Evolutionary conservation across 78 protist species (phyloP), one percentile per base, ranked within the genome.

Genomic region (Reticulomyxa filosa): DNA sequence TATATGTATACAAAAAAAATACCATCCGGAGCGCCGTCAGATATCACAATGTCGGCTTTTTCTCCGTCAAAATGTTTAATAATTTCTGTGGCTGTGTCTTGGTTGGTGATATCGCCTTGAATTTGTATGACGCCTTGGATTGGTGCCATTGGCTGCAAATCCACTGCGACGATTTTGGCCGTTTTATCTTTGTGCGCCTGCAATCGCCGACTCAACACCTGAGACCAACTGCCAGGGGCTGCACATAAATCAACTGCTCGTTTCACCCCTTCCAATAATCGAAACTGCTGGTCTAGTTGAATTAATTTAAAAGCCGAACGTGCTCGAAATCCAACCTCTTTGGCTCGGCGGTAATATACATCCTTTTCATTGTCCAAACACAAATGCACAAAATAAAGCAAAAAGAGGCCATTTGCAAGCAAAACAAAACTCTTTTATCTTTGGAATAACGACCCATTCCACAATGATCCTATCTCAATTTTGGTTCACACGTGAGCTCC

Each of bases 21-120:
- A 73, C 87, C 98, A 62, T 96, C 99, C 0, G 99, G 99, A 0
- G 99, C 99, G 25, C 99, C 99, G 68, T 96, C 99, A 3, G 85
- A 94, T 1, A 94, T 79, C 3, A 94, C 97, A 2, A 94, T 38
- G 59, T 96, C 97, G 0, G 97, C 96, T 13, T 46, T 8, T 2
- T 36, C 8, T 22, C 91, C 97, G 22, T 72, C 92, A 30, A 87
- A 55, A 32, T 52, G 69, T 3, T n/a, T 56, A 3, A 89, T 76
- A 32, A 87, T 79, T 30, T 50, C 65, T 3, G 67, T 27, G 0
- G 80, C 84, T 0, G 86, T 83, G 11, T 1, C 22, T 3, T 17
- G 33, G 23, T 74, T 52, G 11, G 99, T 94, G 68, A 97, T 97
- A 65, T 97, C 99, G 26, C 99, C 99, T 61, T 87, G 90, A 20